Percentiles rank a stretch among this genome's conserved stretches.
Conservation (phyloP, 495 filamentous ascomycete genomes). For the Jackrogersella multiformis region DNA sequence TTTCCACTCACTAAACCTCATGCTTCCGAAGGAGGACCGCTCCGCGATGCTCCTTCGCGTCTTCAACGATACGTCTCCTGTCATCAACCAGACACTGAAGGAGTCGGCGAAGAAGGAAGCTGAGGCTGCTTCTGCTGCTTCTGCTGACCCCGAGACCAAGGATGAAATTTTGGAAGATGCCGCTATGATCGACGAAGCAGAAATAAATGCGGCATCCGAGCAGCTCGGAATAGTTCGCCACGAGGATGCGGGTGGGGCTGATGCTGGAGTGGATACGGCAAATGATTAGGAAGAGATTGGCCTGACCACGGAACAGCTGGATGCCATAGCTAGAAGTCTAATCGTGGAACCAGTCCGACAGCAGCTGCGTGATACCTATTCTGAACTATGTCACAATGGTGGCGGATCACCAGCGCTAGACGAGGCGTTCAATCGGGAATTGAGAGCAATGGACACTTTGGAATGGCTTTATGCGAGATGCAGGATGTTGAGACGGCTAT, state of each 20-base stretch:
- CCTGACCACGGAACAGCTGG: not conserved
- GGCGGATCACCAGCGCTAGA: not conserved
- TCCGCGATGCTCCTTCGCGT: constrained; percentile 90
- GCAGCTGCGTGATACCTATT: not conserved
- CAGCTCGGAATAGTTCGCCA: constrained; percentile 3
- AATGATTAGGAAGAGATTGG: not conserved
- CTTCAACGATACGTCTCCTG: constrained; percentile 82
- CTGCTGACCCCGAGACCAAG: constrained; percentile 39
- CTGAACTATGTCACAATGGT: too few relatives aligned
- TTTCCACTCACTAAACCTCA: constrained; percentile 85
- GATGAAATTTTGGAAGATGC: constrained; percentile 32
- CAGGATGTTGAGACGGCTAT: not conserved
- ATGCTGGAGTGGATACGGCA: not conserved
- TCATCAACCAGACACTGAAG: constrained; percentile 67
- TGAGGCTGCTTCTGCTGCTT: constrained; percentile 31
- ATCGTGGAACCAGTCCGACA: not conserved
- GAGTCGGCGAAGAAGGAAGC: constrained; percentile 49
- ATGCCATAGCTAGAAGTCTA: not conserved
- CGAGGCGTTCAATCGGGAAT: not conserved
- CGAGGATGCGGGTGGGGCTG: not conserved
- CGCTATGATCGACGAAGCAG: constrained; percentile 17
- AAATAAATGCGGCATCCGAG: constrained; percentile 7
- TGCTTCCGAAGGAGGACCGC: constrained; percentile 96
- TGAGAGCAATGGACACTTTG: not conserved
- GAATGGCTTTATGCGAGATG: not conserved